A percentile compares a stretch with the other conserved stretches of the same genome.
Evolutionary conservation across 345 rosid genomes (phyloP).

Genomic region (Salix suchowensis): DNA sequence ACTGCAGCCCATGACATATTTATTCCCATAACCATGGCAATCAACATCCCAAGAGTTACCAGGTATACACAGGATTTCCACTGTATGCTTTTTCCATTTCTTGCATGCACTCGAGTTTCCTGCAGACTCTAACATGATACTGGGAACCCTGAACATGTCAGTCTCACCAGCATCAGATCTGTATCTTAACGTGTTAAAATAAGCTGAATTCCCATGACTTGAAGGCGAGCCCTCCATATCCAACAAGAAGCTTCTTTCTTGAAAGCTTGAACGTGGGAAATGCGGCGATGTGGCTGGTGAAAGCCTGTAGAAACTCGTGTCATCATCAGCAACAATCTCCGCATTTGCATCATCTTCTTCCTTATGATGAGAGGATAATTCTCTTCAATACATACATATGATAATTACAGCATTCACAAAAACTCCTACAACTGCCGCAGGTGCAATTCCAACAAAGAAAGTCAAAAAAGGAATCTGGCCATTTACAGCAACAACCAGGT

Average conservation of each 20-base stretch:
- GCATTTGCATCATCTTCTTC: constrained; percentile 43
- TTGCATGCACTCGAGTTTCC: constrained; percentile 34
- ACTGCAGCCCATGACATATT: constrained; percentile 90
- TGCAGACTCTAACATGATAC: constrained; percentile 18
- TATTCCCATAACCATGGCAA: constrained; percentile 61
- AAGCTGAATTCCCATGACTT: constrained; percentile 6
- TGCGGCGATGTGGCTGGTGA: constrained; percentile 68
- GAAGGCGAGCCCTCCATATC: constrained; percentile 24
- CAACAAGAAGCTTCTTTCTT: constrained; percentile 36
- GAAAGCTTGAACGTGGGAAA: constrained; percentile 32
- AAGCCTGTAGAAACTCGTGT: constrained; percentile 55
- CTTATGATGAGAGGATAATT: constrained; percentile 44
- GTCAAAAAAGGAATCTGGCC: constrained; percentile 57
- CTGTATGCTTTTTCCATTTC: constrained; percentile 45
- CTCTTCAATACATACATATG: constrained; percentile 60
- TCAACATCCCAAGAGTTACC: constrained; percentile 60
- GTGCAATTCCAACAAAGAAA: constrained; percentile 59
- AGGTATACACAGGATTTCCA: constrained; percentile 67
- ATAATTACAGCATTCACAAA: constrained; percentile 50
- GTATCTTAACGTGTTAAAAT: constrained; percentile 40
- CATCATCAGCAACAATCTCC: constrained; percentile 49
- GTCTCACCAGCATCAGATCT: constrained; percentile 30
- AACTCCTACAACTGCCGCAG: constrained; percentile 64
- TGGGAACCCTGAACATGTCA: constrained; percentile 31
- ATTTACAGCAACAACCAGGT: constrained; percentile 71